Percentiles rank a stretch among this genome's conserved stretches.
Evolutionary conservation across 73 alveolate genomes (phyloP).

Genomic region (Tetrahymena malaccensis): DNA sequence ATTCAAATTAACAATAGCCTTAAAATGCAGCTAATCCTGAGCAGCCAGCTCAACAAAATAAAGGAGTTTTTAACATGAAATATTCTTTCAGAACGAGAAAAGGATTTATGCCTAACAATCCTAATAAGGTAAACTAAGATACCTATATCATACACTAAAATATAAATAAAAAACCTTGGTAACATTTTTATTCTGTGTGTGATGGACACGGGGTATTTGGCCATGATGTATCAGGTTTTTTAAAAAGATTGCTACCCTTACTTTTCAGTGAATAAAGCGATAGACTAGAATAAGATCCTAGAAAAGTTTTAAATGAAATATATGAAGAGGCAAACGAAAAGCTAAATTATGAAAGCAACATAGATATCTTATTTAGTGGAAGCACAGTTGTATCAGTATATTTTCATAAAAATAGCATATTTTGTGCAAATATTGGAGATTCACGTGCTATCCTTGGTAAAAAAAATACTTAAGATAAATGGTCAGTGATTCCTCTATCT

Average conservation of each 20-base stretch:
- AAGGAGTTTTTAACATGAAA: background rate
- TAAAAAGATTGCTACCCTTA: constrained; percentile 40
- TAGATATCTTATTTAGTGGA: constrained; percentile 45
- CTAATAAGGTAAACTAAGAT: background rate
- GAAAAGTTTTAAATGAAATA: constrained; percentile 3
- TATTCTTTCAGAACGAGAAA: background rate
- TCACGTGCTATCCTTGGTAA: constrained; percentile 43
- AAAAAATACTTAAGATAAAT: background rate
- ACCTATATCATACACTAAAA: background rate
- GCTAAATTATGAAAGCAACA: constrained; percentile 1
- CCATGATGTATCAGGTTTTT: constrained; percentile 57
- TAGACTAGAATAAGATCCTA: background rate
- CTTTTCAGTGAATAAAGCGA: background rate
- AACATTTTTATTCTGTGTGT: constrained; percentile 22
- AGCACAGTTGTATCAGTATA: constrained; percentile 51
- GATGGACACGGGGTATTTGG: constrained; percentile 88
- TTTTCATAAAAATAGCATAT: constrained; percentile 3
- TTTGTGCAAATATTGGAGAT: constrained; percentile 57
- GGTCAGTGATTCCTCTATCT: constrained; percentile 14
- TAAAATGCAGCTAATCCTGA: background rate
- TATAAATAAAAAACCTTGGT: background rate
- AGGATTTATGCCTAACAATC: background rate
- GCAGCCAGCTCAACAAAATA: background rate
- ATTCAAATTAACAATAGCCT: background rate
- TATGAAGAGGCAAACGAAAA: background rate